phyloP scores from a whole-genome alignment of 352 stramenopile genomes.

The Pythium phragmiticola region DNA sequence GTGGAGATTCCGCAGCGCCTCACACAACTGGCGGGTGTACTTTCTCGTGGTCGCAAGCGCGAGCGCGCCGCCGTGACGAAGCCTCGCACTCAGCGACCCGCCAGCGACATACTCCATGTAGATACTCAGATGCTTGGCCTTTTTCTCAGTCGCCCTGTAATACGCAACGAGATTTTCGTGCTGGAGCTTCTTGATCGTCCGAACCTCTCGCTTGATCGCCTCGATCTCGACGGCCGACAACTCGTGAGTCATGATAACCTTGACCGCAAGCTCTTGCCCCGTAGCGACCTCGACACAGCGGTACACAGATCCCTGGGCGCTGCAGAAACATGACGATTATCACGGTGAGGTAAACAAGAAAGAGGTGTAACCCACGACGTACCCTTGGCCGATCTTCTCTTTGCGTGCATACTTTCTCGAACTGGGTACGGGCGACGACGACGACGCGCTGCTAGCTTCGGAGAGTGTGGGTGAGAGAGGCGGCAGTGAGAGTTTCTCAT shows the following conservation, averaged over 20 bases:
- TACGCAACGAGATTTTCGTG: conserved; percentile 69
- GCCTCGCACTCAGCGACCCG: conserved; percentile 60
- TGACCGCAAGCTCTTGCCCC: conserved; percentile 56
- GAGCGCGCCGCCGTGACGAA: conserved; percentile 55
- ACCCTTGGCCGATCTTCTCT: conserved; percentile 83
- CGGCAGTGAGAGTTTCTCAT: conserved; percentile 2
- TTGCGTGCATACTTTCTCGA: conserved; percentile 49
- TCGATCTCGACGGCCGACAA: conserved; percentile 49
- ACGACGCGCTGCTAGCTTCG: conserved; percentile 26
- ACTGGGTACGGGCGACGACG: conserved; percentile 18
- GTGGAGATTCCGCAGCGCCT: conserved; percentile 87
- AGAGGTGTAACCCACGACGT: conserved; percentile 4
- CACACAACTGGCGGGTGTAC: conserved; percentile 84
- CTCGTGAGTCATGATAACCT: conserved; percentile 65
- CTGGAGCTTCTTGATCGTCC: conserved; percentile 61
- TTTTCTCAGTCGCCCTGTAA: conserved; percentile 60
- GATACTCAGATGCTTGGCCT: conserved; percentile 61
- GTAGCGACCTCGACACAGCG: conserved; percentile 58
- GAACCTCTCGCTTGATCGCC: conserved; percentile 61
- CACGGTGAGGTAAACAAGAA: neutral
- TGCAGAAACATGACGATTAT: conserved; percentile 5
- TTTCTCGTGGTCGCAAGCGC: conserved; percentile 39
- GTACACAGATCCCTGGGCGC: conserved; percentile 70
- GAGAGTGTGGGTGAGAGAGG: conserved; percentile 33
- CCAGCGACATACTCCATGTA: conserved; percentile 88